These are phyloP conservation scores for Lablab purpureus DNA, from an alignment of 306 rosid species.

Conservation along the genomic window DNA sequence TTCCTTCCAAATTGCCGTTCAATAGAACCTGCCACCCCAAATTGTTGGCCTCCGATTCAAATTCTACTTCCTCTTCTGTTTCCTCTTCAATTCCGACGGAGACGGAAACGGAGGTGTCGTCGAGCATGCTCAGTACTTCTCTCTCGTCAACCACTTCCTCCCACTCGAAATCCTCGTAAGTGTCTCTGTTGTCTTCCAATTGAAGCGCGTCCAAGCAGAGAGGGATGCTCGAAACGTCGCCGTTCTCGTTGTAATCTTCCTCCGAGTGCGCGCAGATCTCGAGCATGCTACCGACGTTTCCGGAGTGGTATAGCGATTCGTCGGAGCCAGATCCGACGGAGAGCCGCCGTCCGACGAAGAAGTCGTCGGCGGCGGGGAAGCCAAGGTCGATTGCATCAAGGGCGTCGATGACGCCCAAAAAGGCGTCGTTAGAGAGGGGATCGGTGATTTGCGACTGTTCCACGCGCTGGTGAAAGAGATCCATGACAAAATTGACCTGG, in stretches of 20 bases:
- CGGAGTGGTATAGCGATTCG: conserved; percentile 38
- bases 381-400: conserved; percentile 59
- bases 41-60: conserved; percentile 48
- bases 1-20: conserved; percentile 49
- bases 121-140: conserved; percentile 60
- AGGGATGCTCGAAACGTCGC: conserved; percentile 58
- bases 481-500: conserved; percentile 80
- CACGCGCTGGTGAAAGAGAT: conserved; percentile 88
- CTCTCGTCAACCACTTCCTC: conserved; percentile 81
- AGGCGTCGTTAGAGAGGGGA: conserved; percentile 51
- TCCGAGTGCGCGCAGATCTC: conserved; percentile 64
- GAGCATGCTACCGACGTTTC: conserved; percentile 19
- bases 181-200: conserved; percentile 64
- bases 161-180: conserved; percentile 83
- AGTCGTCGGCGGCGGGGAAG: conserved; percentile 49
- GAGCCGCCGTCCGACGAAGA: conserved; percentile 53
- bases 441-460: conserved; percentile 71
- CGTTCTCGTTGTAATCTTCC: conserved; percentile 57
- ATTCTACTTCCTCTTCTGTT: background rate
- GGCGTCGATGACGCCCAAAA: conserved; percentile 55
- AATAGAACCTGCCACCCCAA: conserved; percentile 82
- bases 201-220: conserved; percentile 77
- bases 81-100: conserved; percentile 29
- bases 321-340: conserved; percentile 56
- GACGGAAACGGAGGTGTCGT: conserved; percentile 45